Evolutionary conservation across 1,284 basidiomycete genomes (phyloP), one percentile per base, ranked within the genome.

Genomic region (Leccinum angustisporum): DNA sequence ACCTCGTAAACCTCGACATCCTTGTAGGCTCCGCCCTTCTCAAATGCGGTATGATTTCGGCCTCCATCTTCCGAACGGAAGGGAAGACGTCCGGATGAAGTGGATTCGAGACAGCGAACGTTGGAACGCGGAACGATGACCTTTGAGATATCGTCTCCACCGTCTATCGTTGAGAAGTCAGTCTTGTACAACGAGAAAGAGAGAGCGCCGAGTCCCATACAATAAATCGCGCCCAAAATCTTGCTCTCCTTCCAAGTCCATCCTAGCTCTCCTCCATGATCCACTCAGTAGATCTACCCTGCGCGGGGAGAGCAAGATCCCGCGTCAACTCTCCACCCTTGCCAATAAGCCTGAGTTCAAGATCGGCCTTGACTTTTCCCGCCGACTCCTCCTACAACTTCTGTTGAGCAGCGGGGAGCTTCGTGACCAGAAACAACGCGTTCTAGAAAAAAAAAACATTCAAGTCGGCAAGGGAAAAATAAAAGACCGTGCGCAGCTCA

Each of bases 31-130:
- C 87, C 89, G 5, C 91, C 95, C 76, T 99, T 99, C 80, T 94
- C 90, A 73, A 99, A 99, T 0, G 97, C 97, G 2, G 95, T 95
- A 73, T 98, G 97, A 98, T 86, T 73, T 98, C 96, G 8, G 95
- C 91, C 73, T 99, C 97, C 97, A 99, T 99, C 78, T 97, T 96
- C 57, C 97, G 84, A 5, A 98, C 81, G 0, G 92, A 91, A 1
- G 97, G 96, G 79, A 99, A 98, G 40, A 97, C 90, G 65, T 97
- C 95, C 0, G 96, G 95, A 71, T 98, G 97, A 2, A 98, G 81
- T 1, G 97, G 96, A 71, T 98, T 98, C 31, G 92, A 90, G 59
- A 92, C 83, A 56, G 84, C 86, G 66, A 93, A 25, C 84, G 83
- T 65, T 85, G 79, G 67, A 89, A 90, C 0, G 89, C 89, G 6